phyloP scores from a whole-genome alignment of 169 alveolate species.

The Theileria equi region DNA sequence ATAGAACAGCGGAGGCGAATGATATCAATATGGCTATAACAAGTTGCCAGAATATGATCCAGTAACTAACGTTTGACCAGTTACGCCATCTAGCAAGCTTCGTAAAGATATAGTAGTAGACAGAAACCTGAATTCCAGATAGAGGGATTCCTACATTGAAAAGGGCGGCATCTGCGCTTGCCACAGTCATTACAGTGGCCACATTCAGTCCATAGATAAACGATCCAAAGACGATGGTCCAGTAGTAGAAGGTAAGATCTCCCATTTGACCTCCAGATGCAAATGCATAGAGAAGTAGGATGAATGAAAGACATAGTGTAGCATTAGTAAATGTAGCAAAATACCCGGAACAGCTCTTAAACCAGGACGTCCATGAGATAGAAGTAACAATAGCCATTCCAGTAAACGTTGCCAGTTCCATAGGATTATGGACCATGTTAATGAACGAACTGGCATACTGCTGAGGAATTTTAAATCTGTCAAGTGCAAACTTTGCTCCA shows the following conservation, averaged over 20 bases:
- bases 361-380: no score
- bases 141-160: conserved; percentile 24
- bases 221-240: conserved; percentile 5
- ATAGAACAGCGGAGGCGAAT: conserved; percentile 4
- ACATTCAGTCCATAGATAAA: conserved; percentile 4
- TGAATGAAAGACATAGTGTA: neutral
- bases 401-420: no score
- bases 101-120: conserved; percentile 13
- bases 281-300: conserved; percentile 2
- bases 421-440: no score
- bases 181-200: conserved; percentile 9
- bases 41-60: conserved; percentile 4
- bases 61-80: conserved; percentile 9
- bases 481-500: no score
- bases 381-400: no score
- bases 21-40: conserved; percentile 10
- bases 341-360: no score
- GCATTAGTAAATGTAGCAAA: conserved; percentile 16
- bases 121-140: conserved; percentile 17
- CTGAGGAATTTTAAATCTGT: no score
- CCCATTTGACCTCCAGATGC: conserved; percentile 10
- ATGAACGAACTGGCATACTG: no score
- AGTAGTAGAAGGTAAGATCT: conserved; percentile 20
- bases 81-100: neutral
- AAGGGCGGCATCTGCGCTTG: conserved; percentile 5